Percentiles rank a stretch among this genome's conserved stretches.
phyloP scores from a whole-genome alignment of 2,329 filamentous ascomycete genomes.

The Fusarium globosum region DNA sequence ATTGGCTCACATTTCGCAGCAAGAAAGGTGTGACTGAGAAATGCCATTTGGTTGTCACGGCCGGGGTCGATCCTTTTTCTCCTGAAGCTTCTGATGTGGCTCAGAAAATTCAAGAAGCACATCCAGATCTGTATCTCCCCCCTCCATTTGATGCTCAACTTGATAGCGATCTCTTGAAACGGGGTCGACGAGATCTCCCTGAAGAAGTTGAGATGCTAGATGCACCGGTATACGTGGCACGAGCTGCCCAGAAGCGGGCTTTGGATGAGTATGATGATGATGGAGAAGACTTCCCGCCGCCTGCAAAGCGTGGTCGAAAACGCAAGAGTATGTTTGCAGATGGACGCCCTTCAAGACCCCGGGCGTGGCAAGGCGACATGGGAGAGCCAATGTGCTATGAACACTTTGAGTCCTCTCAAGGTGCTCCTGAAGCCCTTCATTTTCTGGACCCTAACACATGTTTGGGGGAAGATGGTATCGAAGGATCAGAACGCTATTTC shows the following conservation, averaged over 20 bases:
- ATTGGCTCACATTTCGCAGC: constrained; percentile 58
- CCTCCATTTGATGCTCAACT: constrained; percentile 36
- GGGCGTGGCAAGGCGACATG: constrained; percentile 15
- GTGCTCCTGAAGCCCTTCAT: constrained; percentile 41
- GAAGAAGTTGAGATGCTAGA: constrained; percentile 60
- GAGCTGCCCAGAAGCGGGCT: constrained; percentile 49
- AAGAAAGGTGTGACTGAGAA: constrained; percentile 56
- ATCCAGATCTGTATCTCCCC: constrained; percentile 52
- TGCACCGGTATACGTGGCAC: constrained; percentile 62
- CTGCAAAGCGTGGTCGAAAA: constrained; percentile 40
- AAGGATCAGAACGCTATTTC: constrained; percentile 9
- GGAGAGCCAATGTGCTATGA: constrained; percentile 31
- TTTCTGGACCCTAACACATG: constrained; percentile 58
- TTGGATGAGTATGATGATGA: constrained; percentile 41
- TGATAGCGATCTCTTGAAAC: constrained; percentile 36
- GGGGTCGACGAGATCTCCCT: constrained; percentile 53
- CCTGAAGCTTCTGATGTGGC: constrained; percentile 57
- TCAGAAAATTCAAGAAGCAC: constrained; percentile 59
- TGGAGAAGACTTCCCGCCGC: constrained; percentile 24
- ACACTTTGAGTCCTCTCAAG: constrained; percentile 29
- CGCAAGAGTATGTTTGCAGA: constrained; percentile 23
- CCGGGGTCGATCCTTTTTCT: constrained; percentile 55
- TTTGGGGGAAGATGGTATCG: constrained; percentile 47
- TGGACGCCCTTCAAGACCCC: constrained; percentile 11
- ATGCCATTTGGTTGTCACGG: constrained; percentile 58